Percentiles rank a stretch among this genome's conserved stretches.
Evolutionary conservation across 2,329 filamentous ascomycete genomes (phyloP).

Genomic region (Orbilia quercus): DNA sequence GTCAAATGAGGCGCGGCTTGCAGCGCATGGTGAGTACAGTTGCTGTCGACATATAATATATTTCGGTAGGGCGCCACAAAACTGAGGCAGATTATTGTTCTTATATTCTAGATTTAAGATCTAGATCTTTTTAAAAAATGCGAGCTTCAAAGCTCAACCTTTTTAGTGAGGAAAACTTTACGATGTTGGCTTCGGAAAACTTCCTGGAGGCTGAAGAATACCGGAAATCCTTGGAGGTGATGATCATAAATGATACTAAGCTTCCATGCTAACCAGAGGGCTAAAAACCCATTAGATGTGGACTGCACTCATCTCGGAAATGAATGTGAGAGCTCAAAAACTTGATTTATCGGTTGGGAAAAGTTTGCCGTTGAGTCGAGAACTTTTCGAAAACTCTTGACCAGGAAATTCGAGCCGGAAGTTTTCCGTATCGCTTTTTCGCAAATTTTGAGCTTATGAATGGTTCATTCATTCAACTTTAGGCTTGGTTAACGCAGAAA

Average conservation of each 20-base stretch:
- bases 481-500: neutral
- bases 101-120: neutral
- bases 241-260: neutral
- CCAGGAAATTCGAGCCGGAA: conserved; percentile 13
- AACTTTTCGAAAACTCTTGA: neutral
- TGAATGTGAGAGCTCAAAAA: neutral
- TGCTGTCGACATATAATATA: conserved; percentile 6
- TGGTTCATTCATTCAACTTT: neutral
- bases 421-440: conserved; percentile 18
- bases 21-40: conserved; percentile 1
- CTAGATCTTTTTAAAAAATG: neutral
- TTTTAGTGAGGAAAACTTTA: neutral
- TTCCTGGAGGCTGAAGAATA: neutral
- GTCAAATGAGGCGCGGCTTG: conserved; percentile 8
- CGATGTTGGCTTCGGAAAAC: conserved; percentile 10
- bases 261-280: too few species aligned
- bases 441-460: conserved; percentile 1
- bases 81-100: conserved; percentile 1
- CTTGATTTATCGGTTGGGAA: neutral
- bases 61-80: neutral
- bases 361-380: neutral
- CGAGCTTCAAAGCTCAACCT: neutral
- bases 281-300: too few species aligned
- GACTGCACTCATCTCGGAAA: too few species aligned
- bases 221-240: neutral